These are phyloP conservation scores for Amyloporia xantha DNA, from an alignment of 768 basidiomycete species.

Conservation along the genomic window DNA sequence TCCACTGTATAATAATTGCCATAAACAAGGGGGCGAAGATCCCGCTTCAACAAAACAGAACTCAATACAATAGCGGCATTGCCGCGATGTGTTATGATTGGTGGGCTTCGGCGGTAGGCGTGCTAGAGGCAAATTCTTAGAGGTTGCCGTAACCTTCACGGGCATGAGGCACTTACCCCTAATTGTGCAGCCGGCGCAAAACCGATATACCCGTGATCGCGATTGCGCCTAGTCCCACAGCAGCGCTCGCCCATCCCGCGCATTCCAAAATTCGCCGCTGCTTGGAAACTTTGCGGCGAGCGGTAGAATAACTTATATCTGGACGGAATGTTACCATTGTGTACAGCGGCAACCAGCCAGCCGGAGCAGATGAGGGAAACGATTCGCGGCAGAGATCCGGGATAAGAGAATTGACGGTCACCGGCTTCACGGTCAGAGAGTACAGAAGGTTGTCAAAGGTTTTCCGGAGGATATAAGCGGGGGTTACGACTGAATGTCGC, in stretches of 20 bases:
- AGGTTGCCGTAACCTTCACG: no score
- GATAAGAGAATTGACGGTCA: slow-evolving; percentile 40
- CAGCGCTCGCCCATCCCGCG: slow-evolving; percentile 43
- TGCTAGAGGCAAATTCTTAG: no score
- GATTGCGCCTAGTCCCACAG: slow-evolving; percentile 36
- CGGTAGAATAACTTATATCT: slow-evolving; percentile 87
- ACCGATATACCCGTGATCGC: slow-evolving; percentile 31
- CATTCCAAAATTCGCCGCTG: slow-evolving; percentile 60
- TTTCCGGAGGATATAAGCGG: slow-evolving; percentile 73
- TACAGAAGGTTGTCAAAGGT: slow-evolving; percentile 71
- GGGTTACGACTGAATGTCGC: slow-evolving; percentile 86
- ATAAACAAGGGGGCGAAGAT: not conserved
- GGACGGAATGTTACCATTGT: slow-evolving; percentile 98
- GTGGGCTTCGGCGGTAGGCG: not conserved
- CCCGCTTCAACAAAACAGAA: slow-evolving; percentile 1
- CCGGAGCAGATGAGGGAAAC: slow-evolving; percentile 38
- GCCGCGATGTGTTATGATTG: slow-evolving; percentile 1
- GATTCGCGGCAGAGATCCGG: slow-evolving; percentile 24
- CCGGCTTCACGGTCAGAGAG: slow-evolving; percentile 46
- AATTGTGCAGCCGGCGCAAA: slow-evolving; percentile 16
- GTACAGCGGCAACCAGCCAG: slow-evolving; percentile 90
- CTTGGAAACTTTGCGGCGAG: slow-evolving; percentile 56
- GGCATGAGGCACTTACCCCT: slow-evolving; percentile 22
- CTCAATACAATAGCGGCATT: not conserved
- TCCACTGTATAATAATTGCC: not conserved